Evolutionary conservation across 495 filamentous ascomycete species (phyloP).

Genomic region (Aspergillus nidulans): DNA sequence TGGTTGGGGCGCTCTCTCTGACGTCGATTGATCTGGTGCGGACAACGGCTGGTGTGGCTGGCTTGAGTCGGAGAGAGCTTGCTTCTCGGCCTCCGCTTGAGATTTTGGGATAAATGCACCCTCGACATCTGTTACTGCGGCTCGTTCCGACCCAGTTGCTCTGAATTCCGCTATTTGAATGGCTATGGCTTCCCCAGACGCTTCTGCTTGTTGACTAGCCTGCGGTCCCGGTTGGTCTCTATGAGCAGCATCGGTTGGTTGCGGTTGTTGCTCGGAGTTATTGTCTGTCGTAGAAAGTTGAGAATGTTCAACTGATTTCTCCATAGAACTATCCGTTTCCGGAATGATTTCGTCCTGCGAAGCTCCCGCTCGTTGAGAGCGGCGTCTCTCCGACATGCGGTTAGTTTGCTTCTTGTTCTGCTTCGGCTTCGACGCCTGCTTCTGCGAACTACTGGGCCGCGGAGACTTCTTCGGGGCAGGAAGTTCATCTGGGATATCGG

Average conservation of each 20-base stretch:
- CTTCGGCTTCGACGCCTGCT: constrained; percentile 5
- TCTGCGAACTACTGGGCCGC: constrained; percentile 19
- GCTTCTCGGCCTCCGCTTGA: background rate
- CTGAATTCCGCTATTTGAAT: constrained; percentile 1
- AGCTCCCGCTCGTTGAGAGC: constrained; percentile 8
- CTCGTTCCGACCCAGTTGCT: background rate
- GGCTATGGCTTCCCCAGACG: background rate
- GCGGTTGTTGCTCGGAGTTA: background rate
- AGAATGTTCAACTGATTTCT: background rate
- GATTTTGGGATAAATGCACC: background rate
- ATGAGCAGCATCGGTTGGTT: background rate
- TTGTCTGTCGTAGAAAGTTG: background rate
- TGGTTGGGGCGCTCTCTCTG: background rate
- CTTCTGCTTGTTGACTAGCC: background rate
- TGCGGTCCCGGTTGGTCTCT: background rate
- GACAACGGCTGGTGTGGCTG: constrained; percentile 14
- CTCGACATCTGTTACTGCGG: background rate
- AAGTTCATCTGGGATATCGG: constrained; percentile 11
- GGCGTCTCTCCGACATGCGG: background rate
- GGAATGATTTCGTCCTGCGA: background rate
- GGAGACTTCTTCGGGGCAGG: constrained; percentile 13
- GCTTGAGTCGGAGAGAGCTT: background rate
- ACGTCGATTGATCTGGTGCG: background rate
- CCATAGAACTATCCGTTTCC: background rate
- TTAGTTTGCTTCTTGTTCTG: constrained; percentile 3